Evolutionary conservation across 179 eudicot species (phyloP).

Genomic region (Amaranthus tricolor): DNA sequence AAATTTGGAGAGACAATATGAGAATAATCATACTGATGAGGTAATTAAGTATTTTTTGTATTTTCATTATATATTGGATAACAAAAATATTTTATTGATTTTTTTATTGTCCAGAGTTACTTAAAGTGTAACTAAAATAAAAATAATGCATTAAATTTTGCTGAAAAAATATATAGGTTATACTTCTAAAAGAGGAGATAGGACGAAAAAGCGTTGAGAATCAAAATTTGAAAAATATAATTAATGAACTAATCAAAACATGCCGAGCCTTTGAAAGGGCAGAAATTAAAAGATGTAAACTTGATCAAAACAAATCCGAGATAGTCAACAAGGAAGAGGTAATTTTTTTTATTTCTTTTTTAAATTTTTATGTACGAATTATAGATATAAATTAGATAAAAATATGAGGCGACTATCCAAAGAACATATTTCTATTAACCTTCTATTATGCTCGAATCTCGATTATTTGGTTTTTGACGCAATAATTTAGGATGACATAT

Average conservation of each 20-base stretch:
- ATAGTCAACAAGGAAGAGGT: constrained; percentile 22
- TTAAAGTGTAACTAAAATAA: too few relatives aligned
- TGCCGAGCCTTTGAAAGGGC: constrained; percentile 39
- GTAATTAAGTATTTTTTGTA: too few relatives aligned
- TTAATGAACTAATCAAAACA: constrained; percentile 36
- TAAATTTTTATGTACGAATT: too few relatives aligned
- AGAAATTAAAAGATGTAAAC: constrained; percentile 22
- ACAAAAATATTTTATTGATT: neutral
- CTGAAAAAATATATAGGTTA: constrained; percentile 28
- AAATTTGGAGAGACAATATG: constrained; percentile 19
- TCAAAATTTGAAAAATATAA: constrained; percentile 35
- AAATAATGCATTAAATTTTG: too few relatives aligned
- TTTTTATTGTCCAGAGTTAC: neutral
- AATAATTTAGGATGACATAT: too few relatives aligned
- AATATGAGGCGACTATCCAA: too few relatives aligned
- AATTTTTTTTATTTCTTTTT: neutral
- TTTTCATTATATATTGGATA: too few relatives aligned
- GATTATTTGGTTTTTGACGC: too few relatives aligned
- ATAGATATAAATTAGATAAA: too few relatives aligned
- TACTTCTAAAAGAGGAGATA: constrained; percentile 36
- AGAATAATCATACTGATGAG: constrained; percentile 18
- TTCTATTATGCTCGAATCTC: too few relatives aligned
- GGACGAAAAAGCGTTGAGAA: constrained; percentile 39
- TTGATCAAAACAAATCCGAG: constrained; percentile 22
- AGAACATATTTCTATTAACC: neutral